phyloP scores from a whole-genome alignment of 768 basidiomycete species.

The Termitomyces sp. region DNA sequence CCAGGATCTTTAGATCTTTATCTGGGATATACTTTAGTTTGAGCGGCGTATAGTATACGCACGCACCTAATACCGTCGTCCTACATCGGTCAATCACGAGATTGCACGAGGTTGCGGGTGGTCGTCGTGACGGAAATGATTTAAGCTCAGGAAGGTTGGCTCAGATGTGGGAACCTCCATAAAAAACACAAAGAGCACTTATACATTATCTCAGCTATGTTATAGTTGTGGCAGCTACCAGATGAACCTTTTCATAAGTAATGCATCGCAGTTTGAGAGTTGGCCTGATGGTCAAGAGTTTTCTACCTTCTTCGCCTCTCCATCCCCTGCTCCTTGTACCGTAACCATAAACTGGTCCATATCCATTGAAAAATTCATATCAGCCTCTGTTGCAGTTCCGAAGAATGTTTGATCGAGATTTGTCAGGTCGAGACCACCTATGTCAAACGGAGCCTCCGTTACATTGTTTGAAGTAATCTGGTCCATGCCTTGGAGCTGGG shows the following conservation, averaged over 20 bases:
- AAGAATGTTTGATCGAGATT: constrained; percentile 40
- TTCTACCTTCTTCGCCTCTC: background rate
- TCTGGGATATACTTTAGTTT: background rate
- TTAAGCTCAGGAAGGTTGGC: background rate
- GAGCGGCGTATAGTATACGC: background rate
- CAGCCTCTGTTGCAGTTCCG: constrained; percentile 26
- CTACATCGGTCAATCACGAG: too few species aligned
- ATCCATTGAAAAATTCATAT: constrained; percentile 41
- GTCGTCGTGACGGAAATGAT: too few species aligned
- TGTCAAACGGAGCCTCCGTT: constrained; percentile 35
- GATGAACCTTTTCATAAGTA: background rate
- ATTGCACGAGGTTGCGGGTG: too few species aligned
- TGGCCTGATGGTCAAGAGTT: constrained; percentile 1
- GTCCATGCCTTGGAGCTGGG: constrained; percentile 22
- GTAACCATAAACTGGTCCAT: constrained; percentile 53
- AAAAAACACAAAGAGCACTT: too few species aligned
- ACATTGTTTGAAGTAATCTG: constrained; percentile 13
- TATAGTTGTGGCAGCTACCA: background rate
- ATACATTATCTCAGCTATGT: background rate
- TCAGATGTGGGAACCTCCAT: background rate
- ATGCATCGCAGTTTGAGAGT: background rate
- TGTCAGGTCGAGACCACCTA: constrained; percentile 41
- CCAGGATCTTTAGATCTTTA: background rate
- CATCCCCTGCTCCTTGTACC: constrained; percentile 17
- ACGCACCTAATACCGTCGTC: background rate